phyloP scores from a whole-genome alignment of 2,329 filamentous ascomycete species.

The Pseudogymnoascus pannorum region DNA sequence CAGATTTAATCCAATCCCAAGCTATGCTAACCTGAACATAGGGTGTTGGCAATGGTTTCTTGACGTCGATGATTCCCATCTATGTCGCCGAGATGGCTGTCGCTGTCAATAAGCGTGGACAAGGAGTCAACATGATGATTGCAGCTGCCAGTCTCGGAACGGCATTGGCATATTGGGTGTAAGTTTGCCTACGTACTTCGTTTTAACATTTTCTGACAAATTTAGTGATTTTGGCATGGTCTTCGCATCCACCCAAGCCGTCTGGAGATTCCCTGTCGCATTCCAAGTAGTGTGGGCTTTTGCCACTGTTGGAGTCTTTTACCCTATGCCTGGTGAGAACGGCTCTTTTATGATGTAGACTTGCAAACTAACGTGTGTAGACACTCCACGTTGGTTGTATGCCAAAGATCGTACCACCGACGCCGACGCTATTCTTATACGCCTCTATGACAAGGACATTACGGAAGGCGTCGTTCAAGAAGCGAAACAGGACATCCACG shows the following conservation, averaged over 20 bases:
- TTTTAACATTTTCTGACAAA: constrained; percentile 20
- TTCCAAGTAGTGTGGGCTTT: constrained; percentile 27
- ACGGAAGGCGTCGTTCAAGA: background rate
- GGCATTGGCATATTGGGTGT: constrained; percentile 30
- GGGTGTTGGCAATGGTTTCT: constrained; percentile 30
- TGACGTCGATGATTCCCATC: constrained; percentile 25
- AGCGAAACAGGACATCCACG: background rate
- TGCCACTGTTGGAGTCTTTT: constrained; percentile 21
- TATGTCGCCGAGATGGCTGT: constrained; percentile 29
- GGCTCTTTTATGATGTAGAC: constrained; percentile 13
- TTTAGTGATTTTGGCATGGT: constrained; percentile 27
- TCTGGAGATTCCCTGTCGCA: constrained; percentile 29
- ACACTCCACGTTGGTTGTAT: constrained; percentile 28
- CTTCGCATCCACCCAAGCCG: constrained; percentile 24
- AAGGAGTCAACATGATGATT: constrained; percentile 27
- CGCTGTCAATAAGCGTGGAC: constrained; percentile 23
- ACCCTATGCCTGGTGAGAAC: background rate
- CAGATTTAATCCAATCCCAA: background rate
- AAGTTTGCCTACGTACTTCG: constrained; percentile 22
- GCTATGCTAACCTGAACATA: constrained; percentile 11
- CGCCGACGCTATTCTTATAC: background rate
- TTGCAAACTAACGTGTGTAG: constrained; percentile 12
- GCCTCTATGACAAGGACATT: background rate
- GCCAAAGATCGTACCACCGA: constrained; percentile 14
- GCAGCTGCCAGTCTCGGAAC: constrained; percentile 23